These are phyloP conservation scores for Mollisiaceae sp. DNA, from an alignment of 2,329 filamentous ascomycete genomes.

Conservation along the genomic window DNA sequence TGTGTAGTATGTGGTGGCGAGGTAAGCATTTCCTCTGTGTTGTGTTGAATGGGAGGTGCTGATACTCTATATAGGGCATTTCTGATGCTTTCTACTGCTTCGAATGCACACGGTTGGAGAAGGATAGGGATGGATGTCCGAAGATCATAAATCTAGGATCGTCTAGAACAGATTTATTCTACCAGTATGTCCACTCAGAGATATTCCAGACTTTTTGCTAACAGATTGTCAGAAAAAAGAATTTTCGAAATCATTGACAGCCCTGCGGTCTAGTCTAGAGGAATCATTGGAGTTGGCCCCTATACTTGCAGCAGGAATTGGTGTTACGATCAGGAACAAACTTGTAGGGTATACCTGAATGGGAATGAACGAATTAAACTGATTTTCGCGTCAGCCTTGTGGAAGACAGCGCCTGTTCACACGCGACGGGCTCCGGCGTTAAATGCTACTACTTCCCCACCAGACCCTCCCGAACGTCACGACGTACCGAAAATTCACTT, in stretches of 20 bases:
- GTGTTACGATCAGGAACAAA: constrained; percentile 8
- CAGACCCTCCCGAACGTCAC: background rate
- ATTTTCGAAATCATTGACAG: constrained; percentile 62
- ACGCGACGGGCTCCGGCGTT: background rate
- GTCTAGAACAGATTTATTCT: constrained; percentile 84
- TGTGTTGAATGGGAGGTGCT: constrained; percentile 12
- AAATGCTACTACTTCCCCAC: background rate
- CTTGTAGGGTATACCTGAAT: background rate
- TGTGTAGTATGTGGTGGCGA: constrained; percentile 98
- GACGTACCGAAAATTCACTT: background rate
- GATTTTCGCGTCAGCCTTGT: constrained; percentile 12
- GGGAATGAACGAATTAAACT: constrained; percentile 7
- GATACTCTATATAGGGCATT: constrained; percentile 65
- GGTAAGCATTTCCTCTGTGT: constrained; percentile 25
- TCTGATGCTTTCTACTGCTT: constrained; percentile 99
- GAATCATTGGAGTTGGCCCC: constrained; percentile 13
- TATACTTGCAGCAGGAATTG: background rate
- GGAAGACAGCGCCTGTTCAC: background rate
- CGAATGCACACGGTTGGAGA: constrained; percentile 95
- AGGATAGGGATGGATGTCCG: constrained; percentile 95
- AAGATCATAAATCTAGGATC: constrained; percentile 99
- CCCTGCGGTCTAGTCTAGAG: too few relatives aligned
- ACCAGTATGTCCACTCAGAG: constrained; percentile 31
- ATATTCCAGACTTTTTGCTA: background rate
- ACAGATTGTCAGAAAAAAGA: constrained; percentile 58